phyloP scores from a whole-genome alignment of 257 asterid genomes.

The Jasminum sambac region DNA sequence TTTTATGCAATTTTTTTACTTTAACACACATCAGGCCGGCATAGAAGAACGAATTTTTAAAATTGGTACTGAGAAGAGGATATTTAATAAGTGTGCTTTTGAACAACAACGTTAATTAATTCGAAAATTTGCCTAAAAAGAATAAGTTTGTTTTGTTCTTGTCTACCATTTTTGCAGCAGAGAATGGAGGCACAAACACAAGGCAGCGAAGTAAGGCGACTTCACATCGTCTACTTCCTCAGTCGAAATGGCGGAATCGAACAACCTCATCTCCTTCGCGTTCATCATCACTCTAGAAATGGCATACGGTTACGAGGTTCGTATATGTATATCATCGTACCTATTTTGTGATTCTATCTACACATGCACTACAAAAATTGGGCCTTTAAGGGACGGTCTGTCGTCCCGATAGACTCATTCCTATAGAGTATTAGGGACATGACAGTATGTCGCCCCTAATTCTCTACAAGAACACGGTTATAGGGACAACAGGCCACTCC shows the following conservation, averaged over 20 bases:
- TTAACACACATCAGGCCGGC: slow-evolving; percentile 48
- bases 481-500: too few species aligned
- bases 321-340: too few species aligned
- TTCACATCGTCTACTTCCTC: slow-evolving; percentile 75
- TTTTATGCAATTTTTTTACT: slow-evolving; percentile 20
- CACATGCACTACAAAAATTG: too few species aligned
- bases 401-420: too few species aligned
- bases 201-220: slow-evolving; percentile 60
- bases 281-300: slow-evolving; percentile 69
- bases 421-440: too few species aligned
- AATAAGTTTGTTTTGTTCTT: slow-evolving; percentile 23
- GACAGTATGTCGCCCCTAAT: too few species aligned
- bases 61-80: too few species aligned
- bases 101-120: slow-evolving; percentile 9
- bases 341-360: too few species aligned
- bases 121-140: slow-evolving; percentile 41
- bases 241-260: slow-evolving; percentile 77
- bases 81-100: slow-evolving; percentile 3
- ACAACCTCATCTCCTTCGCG: slow-evolving; percentile 86
- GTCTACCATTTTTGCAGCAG: slow-evolving; percentile 30
- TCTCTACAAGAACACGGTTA: too few species aligned
- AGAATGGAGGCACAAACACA: slow-evolving; percentile 65
- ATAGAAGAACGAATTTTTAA: slow-evolving; percentile 39
- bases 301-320: slow-evolving; percentile 80
- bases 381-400: too few species aligned